Conservation (phyloP, 2,329 filamentous ascomycete genomes). For the Tympanopsis confertula region DNA sequence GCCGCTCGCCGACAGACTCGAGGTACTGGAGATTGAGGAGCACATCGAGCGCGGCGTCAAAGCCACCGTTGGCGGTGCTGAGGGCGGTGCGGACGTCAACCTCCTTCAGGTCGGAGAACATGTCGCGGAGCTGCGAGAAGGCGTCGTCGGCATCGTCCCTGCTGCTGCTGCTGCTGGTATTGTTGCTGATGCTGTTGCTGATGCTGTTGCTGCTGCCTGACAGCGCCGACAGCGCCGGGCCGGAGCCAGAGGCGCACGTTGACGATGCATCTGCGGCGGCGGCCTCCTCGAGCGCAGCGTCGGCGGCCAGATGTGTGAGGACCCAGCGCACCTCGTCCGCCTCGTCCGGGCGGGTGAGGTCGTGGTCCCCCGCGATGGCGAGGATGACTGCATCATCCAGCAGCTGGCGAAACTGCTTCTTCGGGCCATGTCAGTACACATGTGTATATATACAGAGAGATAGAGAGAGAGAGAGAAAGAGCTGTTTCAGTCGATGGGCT, state of each 20-base stretch:
- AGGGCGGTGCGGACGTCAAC: conserved; percentile 58
- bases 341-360: conserved; percentile 40
- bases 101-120: conserved; percentile 60
- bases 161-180: conserved; percentile 12
- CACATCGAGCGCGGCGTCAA: conserved; percentile 64
- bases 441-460: too few relatives aligned
- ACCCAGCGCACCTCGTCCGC: conserved; percentile 41
- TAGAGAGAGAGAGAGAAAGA: too few relatives aligned
- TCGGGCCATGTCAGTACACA: neutral
- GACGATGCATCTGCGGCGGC: conserved; percentile 21
- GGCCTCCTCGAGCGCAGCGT: conserved; percentile 56
- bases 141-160: conserved; percentile 42
- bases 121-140: conserved; percentile 46
- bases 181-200: conserved; percentile 11
- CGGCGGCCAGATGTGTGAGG: conserved; percentile 53
- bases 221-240: conserved; percentile 6
- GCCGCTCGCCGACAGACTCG: conserved; percentile 48
- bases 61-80: conserved; percentile 54
- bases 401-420: conserved; percentile 63
- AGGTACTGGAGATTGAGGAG: conserved; percentile 72
- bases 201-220: conserved; percentile 10
- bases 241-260: conserved; percentile 11
- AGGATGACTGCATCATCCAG: conserved; percentile 69
- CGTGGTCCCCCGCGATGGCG: conserved; percentile 65
- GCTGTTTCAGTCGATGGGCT: too few relatives aligned